Percentiles rank a stretch among this genome's conserved stretches.
phyloP scores from a whole-genome alignment of 495 filamentous ascomycete species.

The Parmelia sp. region DNA sequence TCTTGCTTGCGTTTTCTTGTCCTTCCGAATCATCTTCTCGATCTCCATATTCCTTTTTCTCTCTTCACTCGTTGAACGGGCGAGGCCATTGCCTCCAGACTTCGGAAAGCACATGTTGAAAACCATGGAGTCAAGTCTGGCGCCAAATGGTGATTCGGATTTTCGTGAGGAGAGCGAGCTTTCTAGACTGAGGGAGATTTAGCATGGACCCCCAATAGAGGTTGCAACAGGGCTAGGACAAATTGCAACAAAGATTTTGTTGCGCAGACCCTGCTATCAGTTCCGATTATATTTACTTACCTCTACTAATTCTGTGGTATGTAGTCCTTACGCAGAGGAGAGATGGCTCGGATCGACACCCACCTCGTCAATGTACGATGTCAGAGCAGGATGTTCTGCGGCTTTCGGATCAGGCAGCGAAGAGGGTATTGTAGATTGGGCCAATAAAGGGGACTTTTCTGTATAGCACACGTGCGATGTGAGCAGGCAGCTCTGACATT shows the following conservation, averaged over 20 bases:
- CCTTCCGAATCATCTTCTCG: constrained; percentile 67
- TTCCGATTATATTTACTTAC: neutral
- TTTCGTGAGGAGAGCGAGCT: neutral
- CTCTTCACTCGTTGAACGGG: constrained; percentile 27
- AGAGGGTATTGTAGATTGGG: neutral
- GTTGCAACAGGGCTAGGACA: neutral
- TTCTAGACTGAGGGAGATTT: neutral
- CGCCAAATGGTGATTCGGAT: neutral
- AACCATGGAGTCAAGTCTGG: constrained; percentile 21
- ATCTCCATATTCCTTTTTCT: constrained; percentile 53
- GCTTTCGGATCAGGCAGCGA: neutral
- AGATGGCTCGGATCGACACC: neutral
- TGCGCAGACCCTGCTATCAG: neutral
- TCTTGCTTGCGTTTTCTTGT: constrained; percentile 72
- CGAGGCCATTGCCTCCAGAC: constrained; percentile 24
- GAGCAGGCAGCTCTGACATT: neutral
- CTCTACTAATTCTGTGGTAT: neutral
- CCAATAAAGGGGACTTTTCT: neutral
- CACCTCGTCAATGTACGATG: neutral
- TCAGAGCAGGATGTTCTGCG: neutral
- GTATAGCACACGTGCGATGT: neutral
- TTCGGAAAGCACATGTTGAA: constrained; percentile 32
- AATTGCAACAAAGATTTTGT: neutral
- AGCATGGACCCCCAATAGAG: neutral
- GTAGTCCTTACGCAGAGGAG: neutral